Base-by-base conservation (phyloP, 1,284 basidiomycete genomes). In the Earliella scabrosa region DNA sequence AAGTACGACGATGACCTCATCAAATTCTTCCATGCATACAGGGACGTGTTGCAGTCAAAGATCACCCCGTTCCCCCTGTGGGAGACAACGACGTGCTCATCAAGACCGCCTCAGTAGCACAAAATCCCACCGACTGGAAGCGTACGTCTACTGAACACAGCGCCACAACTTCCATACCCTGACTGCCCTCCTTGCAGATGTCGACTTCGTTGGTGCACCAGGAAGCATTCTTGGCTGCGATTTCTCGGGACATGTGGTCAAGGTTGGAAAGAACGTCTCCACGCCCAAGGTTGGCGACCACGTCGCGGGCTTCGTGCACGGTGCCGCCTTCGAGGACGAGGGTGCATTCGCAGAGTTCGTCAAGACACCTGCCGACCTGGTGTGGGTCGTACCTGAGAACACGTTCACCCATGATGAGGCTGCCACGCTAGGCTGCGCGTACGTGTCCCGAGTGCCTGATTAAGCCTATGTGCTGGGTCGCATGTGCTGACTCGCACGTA, bases 311-410 rank as follows among this genome's bases (percentile, higher is more conserved):
- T 66, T 68, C 58, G 50, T 61, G 6, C 57, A 60, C 24, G 69
- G 69, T 21, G 61, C 64, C 2, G 56, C 50, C 13, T 70, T 56
- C 52, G 40, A 40, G 13, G 68, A 68, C 50, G 36, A 53, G 71
- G 74, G 75, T 58, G 69, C 74, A 14, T 75, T 68, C 56, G 75
- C 76, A 10, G 71, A 81, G 63, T 81, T 77, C 64, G 60, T 75
- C 48, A 70, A 69, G 56, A 67, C 64, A 2, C 59, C 68, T 23
- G 70, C 66, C 1, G 64, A 69, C 14, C 64, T 74, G 2, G 64
- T 68, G 4, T 74, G 73, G 70, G 60, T 65, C 24, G 66, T 74
- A 0, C 74, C 75, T 5, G 59, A 64, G n/a, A 65, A 56, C 21
- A 66, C 64, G 18, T 27, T 70, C 14, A 61, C 59, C 6, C 59